Conservation (phyloP, 2,329 filamentous ascomycete species). For the Colletotrichum liaoningense region DNA sequence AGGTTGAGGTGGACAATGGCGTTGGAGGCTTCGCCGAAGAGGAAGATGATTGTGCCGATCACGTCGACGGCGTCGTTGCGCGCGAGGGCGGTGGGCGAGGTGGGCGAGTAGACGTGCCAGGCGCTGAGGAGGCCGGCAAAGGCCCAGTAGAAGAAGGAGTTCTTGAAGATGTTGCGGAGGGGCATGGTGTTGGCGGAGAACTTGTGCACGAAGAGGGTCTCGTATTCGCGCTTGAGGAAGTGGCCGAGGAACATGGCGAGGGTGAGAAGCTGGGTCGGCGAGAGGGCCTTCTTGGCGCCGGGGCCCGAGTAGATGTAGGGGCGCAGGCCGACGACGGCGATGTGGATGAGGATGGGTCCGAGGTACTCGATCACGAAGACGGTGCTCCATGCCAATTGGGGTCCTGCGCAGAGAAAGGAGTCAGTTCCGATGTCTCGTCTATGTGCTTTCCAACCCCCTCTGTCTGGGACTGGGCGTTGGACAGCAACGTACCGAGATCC, state of each 20-base stretch:
- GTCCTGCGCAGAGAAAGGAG: constrained; percentile 63
- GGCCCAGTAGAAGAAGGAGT: constrained; percentile 94
- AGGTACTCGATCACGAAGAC: constrained; percentile 97
- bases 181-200: constrained; percentile 98
- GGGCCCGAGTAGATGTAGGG: constrained; percentile 67
- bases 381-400: constrained; percentile 90
- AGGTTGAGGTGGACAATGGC: constrained; percentile 84
- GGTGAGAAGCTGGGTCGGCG: constrained; percentile 77
- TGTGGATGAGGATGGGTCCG: constrained; percentile 90
- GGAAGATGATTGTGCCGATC: constrained; percentile 76
- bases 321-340: constrained; percentile 76
- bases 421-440: neutral
- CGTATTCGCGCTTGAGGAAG: constrained; percentile 94
- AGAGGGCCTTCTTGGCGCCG: constrained; percentile 61
- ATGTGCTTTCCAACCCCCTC: neutral
- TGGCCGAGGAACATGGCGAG: constrained; percentile 82
- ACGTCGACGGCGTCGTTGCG: constrained; percentile 66
- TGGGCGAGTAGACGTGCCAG: constrained; percentile 86
- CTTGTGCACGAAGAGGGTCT: constrained; percentile 94
- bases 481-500: constrained; percentile 78
- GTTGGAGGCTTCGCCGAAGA: constrained; percentile 84
- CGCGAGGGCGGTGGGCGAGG: constrained; percentile 71
- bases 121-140: constrained; percentile 84
- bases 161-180: constrained; percentile 89
- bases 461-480: neutral